Base-by-base conservation (phyloP, 345 rosid species). In the Eucalyptus polyanthemos region DNA sequence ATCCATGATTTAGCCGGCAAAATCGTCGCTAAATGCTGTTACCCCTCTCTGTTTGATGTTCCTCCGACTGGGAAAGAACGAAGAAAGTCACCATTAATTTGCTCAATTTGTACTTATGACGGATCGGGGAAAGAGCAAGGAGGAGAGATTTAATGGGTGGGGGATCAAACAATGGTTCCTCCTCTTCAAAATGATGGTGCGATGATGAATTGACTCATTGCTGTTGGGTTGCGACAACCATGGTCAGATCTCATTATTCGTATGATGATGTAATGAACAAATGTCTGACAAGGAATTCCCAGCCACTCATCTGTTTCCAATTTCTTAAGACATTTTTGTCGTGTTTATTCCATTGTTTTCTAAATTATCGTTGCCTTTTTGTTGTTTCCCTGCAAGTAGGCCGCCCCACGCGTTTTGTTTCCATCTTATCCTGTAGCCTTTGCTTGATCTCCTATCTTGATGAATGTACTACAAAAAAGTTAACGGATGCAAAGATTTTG, bases 171-270 rank as follows among this genome's bases (percentile, higher is more conserved):
- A 14, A 29, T 4, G 72, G 72, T 51, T 14, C 17, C 17, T 9
- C 34, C 19, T 62, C 34, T 62, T 62, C 34, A 6, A 27, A 62
- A 62, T 29, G 34, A 62, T 62, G 34, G 7, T 62, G 69, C 16
- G 7, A 29, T 29, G 31, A 62, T 29, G 34, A 29, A 62, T 13
- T 13, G 34, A 29, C 5, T 29, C 19, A 5, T 58, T 58, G 65
- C 14, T 11, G 65, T 10, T 58, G n/a, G 14, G 0, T 0, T 25
- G 12, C 4, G 14, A 24, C 14, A 25, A 25, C 25, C n/a, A 6
- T 11, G 14, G 65, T 2, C 14, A 4, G 6, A 58, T 25, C 65
- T 25, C 65, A 5, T 58, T 24, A 58, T 58, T 24, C 4, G 29
- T 58, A 24, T 58, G n/a, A 58, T 58, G n/a, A 58, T 58, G 29